Percentiles rank a stretch among this genome's conserved stretches.
Evolutionary conservation across 78 protist genomes (phyloP).

Genomic region (Abeoforma whisleri): DNA sequence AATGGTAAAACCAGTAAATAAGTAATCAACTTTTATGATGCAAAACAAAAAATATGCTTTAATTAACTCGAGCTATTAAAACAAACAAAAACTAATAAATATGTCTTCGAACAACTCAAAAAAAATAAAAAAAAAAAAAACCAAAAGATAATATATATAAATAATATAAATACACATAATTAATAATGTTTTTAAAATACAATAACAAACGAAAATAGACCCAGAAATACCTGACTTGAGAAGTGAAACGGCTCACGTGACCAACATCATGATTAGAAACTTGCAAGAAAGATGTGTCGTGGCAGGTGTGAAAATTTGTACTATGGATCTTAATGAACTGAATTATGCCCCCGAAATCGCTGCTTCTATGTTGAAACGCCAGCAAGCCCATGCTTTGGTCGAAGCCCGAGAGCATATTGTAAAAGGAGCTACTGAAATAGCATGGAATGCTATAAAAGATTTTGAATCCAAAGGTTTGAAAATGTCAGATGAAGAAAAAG

Average conservation of each 20-base stretch:
- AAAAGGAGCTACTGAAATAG: constrained; percentile 14
- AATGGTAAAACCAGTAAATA: too few relatives aligned
- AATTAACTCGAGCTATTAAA: too few relatives aligned
- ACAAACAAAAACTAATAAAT: too few relatives aligned
- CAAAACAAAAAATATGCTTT: too few relatives aligned
- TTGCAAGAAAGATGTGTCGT: background rate
- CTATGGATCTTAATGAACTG: constrained; percentile 1
- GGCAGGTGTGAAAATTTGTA: background rate
- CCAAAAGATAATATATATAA: too few relatives aligned
- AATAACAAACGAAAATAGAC: too few relatives aligned
- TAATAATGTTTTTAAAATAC: too few relatives aligned
- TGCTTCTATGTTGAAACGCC: constrained; percentile 20
- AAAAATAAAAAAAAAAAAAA: too few relatives aligned
- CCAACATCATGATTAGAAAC: background rate
- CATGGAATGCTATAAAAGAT: background rate
- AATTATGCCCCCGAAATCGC: constrained; percentile 40
- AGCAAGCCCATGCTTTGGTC: constrained; percentile 37
- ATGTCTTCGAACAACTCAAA: too few relatives aligned
- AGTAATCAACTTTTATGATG: too few relatives aligned
- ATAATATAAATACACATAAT: too few relatives aligned
- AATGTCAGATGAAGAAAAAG: constrained; percentile 29
- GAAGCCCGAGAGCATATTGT: constrained; percentile 34
- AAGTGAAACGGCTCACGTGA: background rate
- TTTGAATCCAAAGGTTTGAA: constrained; percentile 26
- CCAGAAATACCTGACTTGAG: background rate